A percentile compares a stretch with the other conserved stretches of the same genome.
Conservation (phyloP, 2,329 filamentous ascomycete genomes). For the Thermothelomyces thermophilus region DNA sequence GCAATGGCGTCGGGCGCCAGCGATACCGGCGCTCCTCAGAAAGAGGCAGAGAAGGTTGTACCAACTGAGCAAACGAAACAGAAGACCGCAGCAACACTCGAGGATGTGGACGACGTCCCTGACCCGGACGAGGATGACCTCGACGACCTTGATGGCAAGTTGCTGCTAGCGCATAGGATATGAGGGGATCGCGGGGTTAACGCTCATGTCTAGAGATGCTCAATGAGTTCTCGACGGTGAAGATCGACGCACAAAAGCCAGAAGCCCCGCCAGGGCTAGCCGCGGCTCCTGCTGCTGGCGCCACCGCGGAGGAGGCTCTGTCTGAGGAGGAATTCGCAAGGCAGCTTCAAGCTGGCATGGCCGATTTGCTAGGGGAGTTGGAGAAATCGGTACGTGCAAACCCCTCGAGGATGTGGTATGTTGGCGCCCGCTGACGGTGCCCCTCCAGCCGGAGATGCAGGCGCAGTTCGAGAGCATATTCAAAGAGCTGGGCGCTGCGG, state of each 20-base stretch:
- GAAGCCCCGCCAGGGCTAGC: conserved; percentile 22
- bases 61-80: conserved; percentile 9
- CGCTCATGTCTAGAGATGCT: conserved; percentile 64
- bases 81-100: conserved; percentile 24
- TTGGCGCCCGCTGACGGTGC: not conserved
- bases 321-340: conserved; percentile 75
- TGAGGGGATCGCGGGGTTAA: conserved; percentile 9
- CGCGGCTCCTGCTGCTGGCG: conserved; percentile 15
- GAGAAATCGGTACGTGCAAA: conserved; percentile 47
- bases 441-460: conserved; percentile 59
- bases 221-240: conserved; percentile 74
- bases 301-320: conserved; percentile 30
- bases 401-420: too few species aligned
- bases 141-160: conserved; percentile 79
- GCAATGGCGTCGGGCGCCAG: conserved; percentile 21
- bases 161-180: conserved; percentile 1
- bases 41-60: conserved; percentile 16
- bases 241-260: conserved; percentile 44
- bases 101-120: conserved; percentile 44
- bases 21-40: conserved; percentile 19
- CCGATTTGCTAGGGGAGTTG: conserved; percentile 67
- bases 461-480: conserved; percentile 72
- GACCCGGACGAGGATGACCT: conserved; percentile 91
- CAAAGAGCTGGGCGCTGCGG: conserved; percentile 59
- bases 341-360: conserved; percentile 87